phyloP scores from a whole-genome alignment of 2,329 filamentous ascomycete genomes.

The Penicillium italicum region DNA sequence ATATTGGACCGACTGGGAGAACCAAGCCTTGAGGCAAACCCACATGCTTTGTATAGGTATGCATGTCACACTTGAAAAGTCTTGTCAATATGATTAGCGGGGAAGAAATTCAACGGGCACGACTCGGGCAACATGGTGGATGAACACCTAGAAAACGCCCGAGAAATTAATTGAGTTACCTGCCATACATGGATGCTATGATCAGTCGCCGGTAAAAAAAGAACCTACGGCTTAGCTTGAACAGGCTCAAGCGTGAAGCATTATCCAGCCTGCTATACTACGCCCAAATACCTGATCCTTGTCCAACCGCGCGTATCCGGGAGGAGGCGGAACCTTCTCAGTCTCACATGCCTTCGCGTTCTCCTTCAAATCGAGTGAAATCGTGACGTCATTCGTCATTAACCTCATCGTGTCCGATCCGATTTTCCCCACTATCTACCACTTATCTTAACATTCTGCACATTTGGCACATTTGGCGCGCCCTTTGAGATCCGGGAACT shows the following conservation, averaged over 20 bases:
- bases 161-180: not conserved
- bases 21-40: not conserved
- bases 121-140: not conserved
- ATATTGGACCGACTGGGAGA: not conserved
- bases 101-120: not conserved
- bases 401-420: too few species aligned
- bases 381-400: conserved; percentile 41
- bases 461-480: too few species aligned
- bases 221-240: not conserved
- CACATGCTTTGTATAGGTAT: not conserved
- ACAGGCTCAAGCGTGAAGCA: not conserved
- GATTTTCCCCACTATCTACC: too few species aligned
- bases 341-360: conserved; percentile 47
- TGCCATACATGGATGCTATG: not conserved
- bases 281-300: not conserved
- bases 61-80: not conserved
- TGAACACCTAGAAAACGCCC: not conserved
- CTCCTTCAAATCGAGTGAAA: conserved; percentile 47
- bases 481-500: too few species aligned
- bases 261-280: not conserved
- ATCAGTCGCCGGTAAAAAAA: not conserved
- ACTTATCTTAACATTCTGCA: too few species aligned
- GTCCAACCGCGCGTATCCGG: conserved; percentile 34
- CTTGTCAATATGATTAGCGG: not conserved
- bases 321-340: conserved; percentile 51